Evolutionary conservation across 106 monocot species (phyloP).

Genomic region (Agapanthus africanus): DNA sequence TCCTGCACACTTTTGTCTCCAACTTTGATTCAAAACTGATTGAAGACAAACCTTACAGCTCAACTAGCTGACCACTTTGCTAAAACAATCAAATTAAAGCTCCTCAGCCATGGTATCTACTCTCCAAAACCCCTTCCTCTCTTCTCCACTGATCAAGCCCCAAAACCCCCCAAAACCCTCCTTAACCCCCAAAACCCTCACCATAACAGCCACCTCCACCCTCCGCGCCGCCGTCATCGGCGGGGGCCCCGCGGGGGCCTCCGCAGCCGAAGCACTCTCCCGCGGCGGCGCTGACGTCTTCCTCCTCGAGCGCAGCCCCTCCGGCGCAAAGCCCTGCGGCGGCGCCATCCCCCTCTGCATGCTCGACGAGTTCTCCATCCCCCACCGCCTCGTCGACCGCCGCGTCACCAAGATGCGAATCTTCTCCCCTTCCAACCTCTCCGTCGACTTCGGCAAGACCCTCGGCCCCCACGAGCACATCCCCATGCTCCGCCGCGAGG

Average conservation of each 20-base stretch:
- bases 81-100: neutral
- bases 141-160: neutral
- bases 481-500: slow-evolving; percentile 92
- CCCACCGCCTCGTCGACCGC: slow-evolving; percentile 58
- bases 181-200: neutral
- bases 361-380: slow-evolving; percentile 84
- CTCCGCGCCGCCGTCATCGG: slow-evolving; percentile 80
- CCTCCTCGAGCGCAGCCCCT: slow-evolving; percentile 75
- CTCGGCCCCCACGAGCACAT: slow-evolving; percentile 56
- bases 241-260: slow-evolving; percentile 78
- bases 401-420: slow-evolving; percentile 73
- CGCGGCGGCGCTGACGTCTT: slow-evolving; percentile 41
- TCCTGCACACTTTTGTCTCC: too few relatives aligned
- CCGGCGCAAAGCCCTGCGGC: slow-evolving; percentile 84
- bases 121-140: neutral
- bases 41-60: too few relatives aligned
- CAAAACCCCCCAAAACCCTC: neutral
- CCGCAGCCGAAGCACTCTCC: slow-evolving; percentile 68
- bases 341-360: slow-evolving; percentile 92
- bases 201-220: slow-evolving; percentile 11
- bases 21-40: too few relatives aligned
- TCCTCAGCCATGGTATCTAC: neutral
- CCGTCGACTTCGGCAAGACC: slow-evolving; percentile 57
- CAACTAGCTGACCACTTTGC: too few relatives aligned
- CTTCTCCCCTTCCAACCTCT: slow-evolving; percentile 76